Evolutionary conservation across 768 basidiomycete genomes (phyloP).

Genomic region (Xerocomellus chrysenteron): DNA sequence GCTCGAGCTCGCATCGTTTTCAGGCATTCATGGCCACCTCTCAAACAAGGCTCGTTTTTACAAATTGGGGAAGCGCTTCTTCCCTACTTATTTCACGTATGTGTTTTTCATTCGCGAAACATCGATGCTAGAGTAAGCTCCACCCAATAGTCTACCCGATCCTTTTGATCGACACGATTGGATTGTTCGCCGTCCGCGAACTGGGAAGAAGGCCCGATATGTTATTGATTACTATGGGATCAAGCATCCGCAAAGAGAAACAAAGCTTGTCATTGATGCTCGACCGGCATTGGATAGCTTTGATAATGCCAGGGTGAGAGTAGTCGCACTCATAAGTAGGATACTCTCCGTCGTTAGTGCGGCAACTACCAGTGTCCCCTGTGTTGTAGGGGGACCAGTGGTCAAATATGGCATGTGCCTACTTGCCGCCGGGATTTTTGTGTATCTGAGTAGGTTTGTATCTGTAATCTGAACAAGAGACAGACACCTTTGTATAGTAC

Average conservation of each 20-base stretch:
- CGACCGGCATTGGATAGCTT: slow-evolving; percentile 7
- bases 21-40: slow-evolving; percentile 13
- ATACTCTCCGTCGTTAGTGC: neutral
- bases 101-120: neutral
- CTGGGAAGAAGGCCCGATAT: slow-evolving; percentile 2
- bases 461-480: neutral
- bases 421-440: neutral
- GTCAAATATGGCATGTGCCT: neutral
- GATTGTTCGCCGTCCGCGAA: slow-evolving; percentile 10
- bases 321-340: neutral
- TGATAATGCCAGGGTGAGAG: slow-evolving; percentile 11
- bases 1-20: slow-evolving; percentile 12
- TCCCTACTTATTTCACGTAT: slow-evolving; percentile 10
- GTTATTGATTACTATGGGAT: slow-evolving; percentile 16
- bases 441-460: neutral
- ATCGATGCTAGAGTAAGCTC: neutral
- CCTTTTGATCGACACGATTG: slow-evolving; percentile 17
- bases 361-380: neutral
- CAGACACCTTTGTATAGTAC: neutral
- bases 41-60: slow-evolving; percentile 14
- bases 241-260: slow-evolving; percentile 4
- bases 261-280: slow-evolving; percentile 2
- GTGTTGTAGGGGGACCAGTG: neutral
- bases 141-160: slow-evolving; percentile 3
- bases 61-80: neutral